Evolutionary conservation across 2,329 filamentous ascomycete genomes (phyloP).

Genomic region (Xylariaceae sp.): DNA sequence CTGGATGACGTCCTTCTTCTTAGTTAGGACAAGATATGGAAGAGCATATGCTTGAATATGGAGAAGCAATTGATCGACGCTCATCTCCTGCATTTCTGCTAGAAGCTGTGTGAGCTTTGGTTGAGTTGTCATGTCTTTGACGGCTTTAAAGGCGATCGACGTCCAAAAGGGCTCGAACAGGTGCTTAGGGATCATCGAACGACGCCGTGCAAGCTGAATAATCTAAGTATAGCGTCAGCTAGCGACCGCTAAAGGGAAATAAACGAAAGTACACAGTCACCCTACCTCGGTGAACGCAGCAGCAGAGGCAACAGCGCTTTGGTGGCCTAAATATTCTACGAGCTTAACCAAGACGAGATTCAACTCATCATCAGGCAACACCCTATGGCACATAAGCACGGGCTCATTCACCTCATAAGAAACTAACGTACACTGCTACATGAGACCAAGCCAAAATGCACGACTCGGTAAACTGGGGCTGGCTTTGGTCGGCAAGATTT

Average conservation of each 20-base stretch:
- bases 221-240: conserved; percentile 48
- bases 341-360: conserved; percentile 85
- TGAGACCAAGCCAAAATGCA: conserved; percentile 87
- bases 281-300: conserved; percentile 81
- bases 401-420: not conserved
- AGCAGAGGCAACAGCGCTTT: conserved; percentile 78
- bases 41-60: conserved; percentile 81
- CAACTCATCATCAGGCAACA: conserved; percentile 80
- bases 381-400: conserved; percentile 46
- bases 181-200: conserved; percentile 65
- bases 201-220: conserved; percentile 71
- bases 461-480: conserved; percentile 76
- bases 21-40: conserved; percentile 82
- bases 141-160: conserved; percentile 78
- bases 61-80: conserved; percentile 74
- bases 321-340: conserved; percentile 84
- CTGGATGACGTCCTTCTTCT: conserved; percentile 77
- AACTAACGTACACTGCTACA: conserved; percentile 67
- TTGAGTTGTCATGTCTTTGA: conserved; percentile 78
- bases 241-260: not conserved
- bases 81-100: conserved; percentile 80
- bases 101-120: conserved; percentile 84
- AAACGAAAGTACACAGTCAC: not conserved
- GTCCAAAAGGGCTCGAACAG: conserved; percentile 90
- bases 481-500: conserved; percentile 71